These are phyloP conservation scores for Brassica nigra DNA, from an alignment of 345 rosid genomes.

Conservation along the genomic window DNA sequence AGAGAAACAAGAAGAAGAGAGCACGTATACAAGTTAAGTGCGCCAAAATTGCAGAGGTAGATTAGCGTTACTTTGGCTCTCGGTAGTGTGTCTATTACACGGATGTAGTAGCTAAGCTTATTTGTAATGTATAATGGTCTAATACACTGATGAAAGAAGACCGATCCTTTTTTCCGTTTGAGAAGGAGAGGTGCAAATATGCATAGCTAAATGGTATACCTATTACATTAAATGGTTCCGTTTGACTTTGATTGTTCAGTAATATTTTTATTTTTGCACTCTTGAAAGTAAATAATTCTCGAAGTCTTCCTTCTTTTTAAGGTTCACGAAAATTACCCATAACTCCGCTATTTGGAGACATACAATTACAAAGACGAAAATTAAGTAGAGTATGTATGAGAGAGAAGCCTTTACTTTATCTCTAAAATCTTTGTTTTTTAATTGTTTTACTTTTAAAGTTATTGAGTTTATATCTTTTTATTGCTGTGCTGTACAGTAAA, in stretches of 20 bases:
- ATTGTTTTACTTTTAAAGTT: too few species aligned
- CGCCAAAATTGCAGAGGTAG: conserved; percentile 22
- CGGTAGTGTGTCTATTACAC: background rate
- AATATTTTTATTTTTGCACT: background rate
- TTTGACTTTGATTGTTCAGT: too few species aligned
- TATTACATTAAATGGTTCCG: background rate
- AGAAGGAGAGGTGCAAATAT: too few species aligned
- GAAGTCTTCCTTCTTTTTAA: too few species aligned
- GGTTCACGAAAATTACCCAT: background rate
- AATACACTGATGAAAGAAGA: too few species aligned
- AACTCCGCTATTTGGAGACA: background rate
- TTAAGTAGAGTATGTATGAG: too few species aligned
- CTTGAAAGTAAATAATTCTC: background rate
- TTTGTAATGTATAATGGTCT: background rate
- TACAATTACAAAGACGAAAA: background rate
- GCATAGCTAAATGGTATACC: background rate
- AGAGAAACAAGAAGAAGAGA: conserved; percentile 33
- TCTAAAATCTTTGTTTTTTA: too few species aligned
- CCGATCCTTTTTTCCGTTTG: too few species aligned
- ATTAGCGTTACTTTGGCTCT: conserved; percentile 9
- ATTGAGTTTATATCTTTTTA: too few species aligned
- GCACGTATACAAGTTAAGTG: conserved; percentile 26
- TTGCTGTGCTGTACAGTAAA: too few species aligned
- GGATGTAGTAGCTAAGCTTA: background rate
- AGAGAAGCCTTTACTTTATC: too few species aligned